Conservation (phyloP, 768 basidiomycete genomes). For the Pholiota molesta region DNA sequence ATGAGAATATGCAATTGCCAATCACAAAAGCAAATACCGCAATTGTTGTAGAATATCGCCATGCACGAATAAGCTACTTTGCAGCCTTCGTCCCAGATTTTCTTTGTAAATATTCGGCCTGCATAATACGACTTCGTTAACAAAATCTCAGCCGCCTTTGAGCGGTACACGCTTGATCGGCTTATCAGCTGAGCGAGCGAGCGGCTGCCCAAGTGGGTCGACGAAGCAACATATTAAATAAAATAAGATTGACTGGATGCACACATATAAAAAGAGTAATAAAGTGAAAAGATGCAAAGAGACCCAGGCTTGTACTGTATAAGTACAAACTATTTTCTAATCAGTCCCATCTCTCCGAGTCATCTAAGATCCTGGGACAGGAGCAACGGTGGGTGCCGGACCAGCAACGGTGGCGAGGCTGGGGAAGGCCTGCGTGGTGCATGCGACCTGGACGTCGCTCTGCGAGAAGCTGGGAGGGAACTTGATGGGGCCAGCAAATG, state of each 20-base stretch:
- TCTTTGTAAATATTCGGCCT: too few species aligned
- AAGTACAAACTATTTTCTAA: background rate
- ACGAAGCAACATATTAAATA: background rate
- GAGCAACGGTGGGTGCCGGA: constrained; percentile 8
- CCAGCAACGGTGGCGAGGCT: constrained; percentile 4
- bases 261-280: background rate
- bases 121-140: too few species aligned
- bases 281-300: background rate
- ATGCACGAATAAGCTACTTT: too few species aligned
- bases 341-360: background rate
- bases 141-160: too few species aligned
- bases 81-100: too few species aligned
- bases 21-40: too few species aligned
- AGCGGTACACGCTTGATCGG: too few species aligned
- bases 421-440: constrained; percentile 1
- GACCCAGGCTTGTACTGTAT: background rate
- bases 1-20: too few species aligned
- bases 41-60: too few species aligned
- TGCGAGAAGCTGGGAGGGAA: constrained; percentile 23
- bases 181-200: too few species aligned
- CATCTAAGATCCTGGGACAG: constrained; percentile 6
- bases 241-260: background rate
- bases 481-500: constrained; percentile 18
- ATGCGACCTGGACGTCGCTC: constrained; percentile 17
- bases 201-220: too few species aligned